Percentiles rank a stretch among this genome's conserved stretches.
Conservation (phyloP, 2,329 filamentous ascomycete genomes). For the Beauveria rudraprayagi region DNA sequence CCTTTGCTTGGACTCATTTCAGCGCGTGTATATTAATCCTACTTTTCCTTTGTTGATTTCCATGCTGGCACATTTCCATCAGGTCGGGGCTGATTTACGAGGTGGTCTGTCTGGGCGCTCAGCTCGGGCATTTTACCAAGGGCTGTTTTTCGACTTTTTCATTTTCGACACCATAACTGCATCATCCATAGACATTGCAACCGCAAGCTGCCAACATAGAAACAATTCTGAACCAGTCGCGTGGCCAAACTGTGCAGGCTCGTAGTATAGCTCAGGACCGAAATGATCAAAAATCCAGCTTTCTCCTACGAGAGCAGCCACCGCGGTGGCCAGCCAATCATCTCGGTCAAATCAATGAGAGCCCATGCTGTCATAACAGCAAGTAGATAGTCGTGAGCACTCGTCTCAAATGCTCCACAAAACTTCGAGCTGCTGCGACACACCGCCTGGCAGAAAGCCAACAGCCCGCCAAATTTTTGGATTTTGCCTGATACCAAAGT, state of each 20-base stretch:
- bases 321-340: no score
- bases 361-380: no score
- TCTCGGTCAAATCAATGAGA: no score
- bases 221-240: not conserved
- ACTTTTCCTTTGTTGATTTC: conserved; percentile 7
- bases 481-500: conserved; percentile 19
- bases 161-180: not conserved
- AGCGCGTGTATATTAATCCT: conserved; percentile 11
- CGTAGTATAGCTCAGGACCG: no score
- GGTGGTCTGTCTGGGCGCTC: not conserved
- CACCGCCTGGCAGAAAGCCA: conserved; percentile 12
- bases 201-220: conserved; percentile 7
- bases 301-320: no score
- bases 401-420: not conserved
- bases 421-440: not conserved
- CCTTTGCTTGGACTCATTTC: not conserved
- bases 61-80: conserved; percentile 2
- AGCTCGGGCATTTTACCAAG: not conserved
- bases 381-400: no score
- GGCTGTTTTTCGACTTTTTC: conserved; percentile 4
- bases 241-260: not conserved
- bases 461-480: conserved; percentile 36
- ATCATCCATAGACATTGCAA: conserved; percentile 9
- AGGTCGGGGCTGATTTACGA: conserved; percentile 1
- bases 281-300: no score